Evolutionary conservation across 306 rosid species (phyloP).

Genomic region (Acacia melanoxylon): DNA sequence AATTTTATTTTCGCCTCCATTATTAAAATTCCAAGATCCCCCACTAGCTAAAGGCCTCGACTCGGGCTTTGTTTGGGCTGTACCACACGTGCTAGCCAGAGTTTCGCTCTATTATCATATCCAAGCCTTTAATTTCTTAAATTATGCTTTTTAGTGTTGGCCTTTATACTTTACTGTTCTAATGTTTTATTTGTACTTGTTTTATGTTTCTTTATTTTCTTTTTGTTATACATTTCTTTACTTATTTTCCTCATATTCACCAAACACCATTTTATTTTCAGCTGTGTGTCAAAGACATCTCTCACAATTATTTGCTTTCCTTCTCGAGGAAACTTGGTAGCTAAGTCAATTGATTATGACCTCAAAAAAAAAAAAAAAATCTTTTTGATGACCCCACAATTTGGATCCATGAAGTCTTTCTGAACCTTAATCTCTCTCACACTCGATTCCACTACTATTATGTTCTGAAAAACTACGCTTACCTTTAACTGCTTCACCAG

Average conservation of each 20-base stretch:
- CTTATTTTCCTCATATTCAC: conserved; percentile 6
- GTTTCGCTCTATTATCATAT: too few relatives aligned
- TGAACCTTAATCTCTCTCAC: conserved; percentile 62
- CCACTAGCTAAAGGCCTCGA: too few relatives aligned
- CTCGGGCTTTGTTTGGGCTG: too few relatives aligned
- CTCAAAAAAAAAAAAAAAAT: conserved; percentile 11
- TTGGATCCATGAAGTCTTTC: conserved; percentile 61
- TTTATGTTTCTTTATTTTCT: too few relatives aligned
- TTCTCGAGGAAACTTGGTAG: conserved; percentile 46
- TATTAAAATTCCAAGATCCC: too few relatives aligned
- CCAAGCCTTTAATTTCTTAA: too few relatives aligned
- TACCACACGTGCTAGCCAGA: too few relatives aligned
- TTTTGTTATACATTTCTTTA: too few relatives aligned
- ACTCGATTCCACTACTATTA: conserved; percentile 58
- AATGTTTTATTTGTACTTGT: too few relatives aligned
- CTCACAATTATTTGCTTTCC: conserved; percentile 48
- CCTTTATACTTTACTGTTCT: too few relatives aligned
- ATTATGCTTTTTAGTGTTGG: too few relatives aligned
- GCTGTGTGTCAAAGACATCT: conserved; percentile 31
- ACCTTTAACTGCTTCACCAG: conserved; percentile 62
- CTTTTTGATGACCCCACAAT: conserved; percentile 64
- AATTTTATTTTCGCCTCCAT: too few relatives aligned
- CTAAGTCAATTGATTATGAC: conserved; percentile 61
- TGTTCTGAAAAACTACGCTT: conserved; percentile 46
- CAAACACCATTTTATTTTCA: conserved; percentile 29